A percentile compares a stretch with the other conserved stretches of the same genome.
These are phyloP conservation scores for Mucor piriformis DNA, from an alignment of 371 early-diverging fungal genomes.

Conservation along the genomic window DNA sequence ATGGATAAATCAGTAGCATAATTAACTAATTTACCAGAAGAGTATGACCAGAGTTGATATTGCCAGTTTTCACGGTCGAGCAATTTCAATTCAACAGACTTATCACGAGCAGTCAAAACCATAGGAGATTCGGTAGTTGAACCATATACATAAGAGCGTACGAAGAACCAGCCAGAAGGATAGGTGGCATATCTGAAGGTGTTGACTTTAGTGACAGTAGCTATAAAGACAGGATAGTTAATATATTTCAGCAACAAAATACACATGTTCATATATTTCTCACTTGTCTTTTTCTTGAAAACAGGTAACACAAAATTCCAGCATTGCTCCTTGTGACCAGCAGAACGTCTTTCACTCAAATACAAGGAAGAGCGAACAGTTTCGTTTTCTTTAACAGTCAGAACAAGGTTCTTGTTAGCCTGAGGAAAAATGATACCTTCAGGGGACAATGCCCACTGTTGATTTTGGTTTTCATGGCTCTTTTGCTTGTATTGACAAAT, in stretches of 20 bases:
- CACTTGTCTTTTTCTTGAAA: slow-evolving; percentile 49
- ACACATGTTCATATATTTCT: slow-evolving; percentile 1
- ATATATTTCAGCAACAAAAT: background rate
- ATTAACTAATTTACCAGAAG: slow-evolving; percentile 53
- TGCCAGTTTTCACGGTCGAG: slow-evolving; percentile 43
- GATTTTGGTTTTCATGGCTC: slow-evolving; percentile 34
- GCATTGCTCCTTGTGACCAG: slow-evolving; percentile 43
- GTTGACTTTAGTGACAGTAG: slow-evolving; percentile 28
- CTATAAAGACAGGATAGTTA: slow-evolving; percentile 2
- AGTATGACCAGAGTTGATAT: slow-evolving; percentile 55
- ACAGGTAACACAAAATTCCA: slow-evolving; percentile 56
- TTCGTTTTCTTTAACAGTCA: slow-evolving; percentile 37
- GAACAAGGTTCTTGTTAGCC: slow-evolving; percentile 29
- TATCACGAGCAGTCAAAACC: slow-evolving; percentile 37
- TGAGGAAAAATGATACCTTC: slow-evolving; percentile 41
- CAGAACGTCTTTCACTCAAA: slow-evolving; percentile 28
- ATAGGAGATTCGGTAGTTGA: slow-evolving; percentile 45
- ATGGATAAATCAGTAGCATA: slow-evolving; percentile 52
- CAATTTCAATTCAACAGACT: slow-evolving; percentile 25
- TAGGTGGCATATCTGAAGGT: slow-evolving; percentile 44
- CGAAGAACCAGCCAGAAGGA: slow-evolving; percentile 51
- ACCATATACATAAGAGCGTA: slow-evolving; percentile 28
- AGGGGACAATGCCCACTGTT: slow-evolving; percentile 42
- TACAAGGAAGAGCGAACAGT: slow-evolving; percentile 25
- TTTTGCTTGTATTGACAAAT: slow-evolving; percentile 50